Base-by-base conservation (phyloP, 140 eudicot species). In the Cichorium intybus region DNA sequence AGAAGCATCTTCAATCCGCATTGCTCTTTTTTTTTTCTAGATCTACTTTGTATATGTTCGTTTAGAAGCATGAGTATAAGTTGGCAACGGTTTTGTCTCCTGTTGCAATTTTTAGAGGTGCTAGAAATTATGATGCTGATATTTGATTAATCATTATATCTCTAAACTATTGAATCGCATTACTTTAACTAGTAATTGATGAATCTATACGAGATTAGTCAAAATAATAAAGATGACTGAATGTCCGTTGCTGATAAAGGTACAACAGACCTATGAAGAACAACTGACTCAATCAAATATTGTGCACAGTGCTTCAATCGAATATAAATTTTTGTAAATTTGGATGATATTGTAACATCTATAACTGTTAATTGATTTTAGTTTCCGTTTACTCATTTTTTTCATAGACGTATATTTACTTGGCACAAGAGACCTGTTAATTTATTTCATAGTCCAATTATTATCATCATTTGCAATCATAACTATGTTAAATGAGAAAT, bases 21-120 rank as follows among this genome's bases (percentile, higher is more conserved):
- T 58, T 69, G 54, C 35, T 69, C 35, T 69, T 69, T 46, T 24
- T 18, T 37, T 21, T 41, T 16, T 43, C n/a, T 34, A 31, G 72
- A 66, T 66, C 24, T 66, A 35, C 53, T 34, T 35, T 35, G 15
- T 51, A 11, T 27, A 26, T 26, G 41, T 45, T 37, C 16, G 62
- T 15, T n/a, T 39, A 61, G 24, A 39, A 35, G 33, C 6, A 41
- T 63, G 24, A 41, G 55, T 57, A 24, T 1, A 8, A 24, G 33
- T 31, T 7, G 21, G 33, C 1, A 12, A 20, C 16, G 31, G 37
- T 47, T 18, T 17, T 20, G 45, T 68, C 10, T 7, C 18, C 28
- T 66, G 47, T 54, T 16, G 71, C 29, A 50, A 31, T 46, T 46
- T 17, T 20, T 61, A 23, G 53, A 61, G 53, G 35, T 35, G 17